A percentile compares a stretch with the other conserved stretches of the same genome.
Conservation (phyloP, 73 alveolate species). For the Paramecium tetraurelia region DNA sequence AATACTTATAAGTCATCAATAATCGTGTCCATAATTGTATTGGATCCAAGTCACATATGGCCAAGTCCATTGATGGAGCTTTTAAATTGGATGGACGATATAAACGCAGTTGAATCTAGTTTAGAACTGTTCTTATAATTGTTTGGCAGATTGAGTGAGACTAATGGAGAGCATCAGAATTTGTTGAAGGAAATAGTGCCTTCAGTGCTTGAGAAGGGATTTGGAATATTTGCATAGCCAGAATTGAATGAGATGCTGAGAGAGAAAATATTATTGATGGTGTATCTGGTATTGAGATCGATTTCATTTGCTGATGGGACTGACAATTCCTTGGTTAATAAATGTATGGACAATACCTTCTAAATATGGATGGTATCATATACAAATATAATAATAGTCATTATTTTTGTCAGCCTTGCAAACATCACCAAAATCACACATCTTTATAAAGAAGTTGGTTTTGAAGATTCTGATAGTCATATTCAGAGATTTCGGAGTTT, state of each 20-base stretch:
- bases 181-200: slow-evolving; percentile 27
- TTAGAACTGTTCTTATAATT: slow-evolving; percentile 38
- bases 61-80: slow-evolving; percentile 51
- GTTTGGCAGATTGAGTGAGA: slow-evolving; percentile 34
- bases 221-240: slow-evolving; percentile 37
- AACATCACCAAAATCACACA: slow-evolving; percentile 58
- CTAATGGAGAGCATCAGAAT: slow-evolving; percentile 24
- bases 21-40: neutral
- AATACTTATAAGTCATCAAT: slow-evolving; percentile 17
- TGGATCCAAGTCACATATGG: slow-evolving; percentile 44
- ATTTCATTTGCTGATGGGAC: slow-evolving; percentile 62
- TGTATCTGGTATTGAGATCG: slow-evolving; percentile 48
- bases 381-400: neutral
- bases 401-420: slow-evolving; percentile 45
- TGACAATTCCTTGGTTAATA: slow-evolving; percentile 36
- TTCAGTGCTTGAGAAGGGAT: slow-evolving; percentile 19
- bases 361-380: slow-evolving; percentile 55
- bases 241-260: slow-evolving; percentile 47
- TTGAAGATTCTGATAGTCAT: slow-evolving; percentile 47
- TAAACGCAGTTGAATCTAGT: slow-evolving; percentile 44
- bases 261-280: slow-evolving; percentile 50
- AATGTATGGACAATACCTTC: slow-evolving; percentile 55
- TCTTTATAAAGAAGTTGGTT: slow-evolving; percentile 40
- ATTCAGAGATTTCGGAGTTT: slow-evolving; percentile 52
- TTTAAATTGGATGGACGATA: slow-evolving; percentile 53